phyloP scores from a whole-genome alignment of 2,329 filamentous ascomycete species.

The Metarhizium sp. region DNA sequence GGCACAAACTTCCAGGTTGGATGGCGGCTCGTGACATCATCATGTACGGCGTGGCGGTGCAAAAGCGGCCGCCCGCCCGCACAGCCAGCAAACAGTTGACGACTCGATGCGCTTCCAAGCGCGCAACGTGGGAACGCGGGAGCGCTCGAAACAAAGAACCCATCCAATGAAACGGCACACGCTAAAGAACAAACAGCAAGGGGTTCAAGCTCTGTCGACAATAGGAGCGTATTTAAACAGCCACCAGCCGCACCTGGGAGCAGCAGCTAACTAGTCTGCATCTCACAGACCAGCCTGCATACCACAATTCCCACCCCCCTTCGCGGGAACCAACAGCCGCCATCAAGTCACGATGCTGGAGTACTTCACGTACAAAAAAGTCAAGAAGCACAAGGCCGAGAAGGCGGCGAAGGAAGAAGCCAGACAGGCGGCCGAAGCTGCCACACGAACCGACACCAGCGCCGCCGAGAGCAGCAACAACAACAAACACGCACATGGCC shows the following conservation, averaged over 20 bases:
- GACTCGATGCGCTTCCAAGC: background rate
- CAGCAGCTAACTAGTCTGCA: too few species aligned
- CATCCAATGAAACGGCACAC: too few species aligned
- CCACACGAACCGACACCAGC: slow-evolving; percentile 9
- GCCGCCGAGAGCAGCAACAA: slow-evolving; percentile 2
- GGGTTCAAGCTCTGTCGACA: too few species aligned
- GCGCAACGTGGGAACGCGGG: too few species aligned
- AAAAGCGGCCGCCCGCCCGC: slow-evolving; percentile 3
- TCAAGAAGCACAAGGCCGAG: slow-evolving; percentile 48
- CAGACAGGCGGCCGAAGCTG: slow-evolving; percentile 6
- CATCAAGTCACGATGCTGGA: slow-evolving; percentile 42
- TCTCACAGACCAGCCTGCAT: too few species aligned
- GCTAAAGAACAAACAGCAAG: too few species aligned
- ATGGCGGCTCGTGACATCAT: slow-evolving; percentile 21
- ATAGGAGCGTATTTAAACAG: too few species aligned
- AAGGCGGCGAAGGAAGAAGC: slow-evolving; percentile 28
- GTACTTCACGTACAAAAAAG: slow-evolving; percentile 53
- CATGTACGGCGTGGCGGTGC: slow-evolving; percentile 19
- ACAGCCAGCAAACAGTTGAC: background rate
- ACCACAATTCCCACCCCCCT: too few species aligned
- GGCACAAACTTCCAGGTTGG: too few species aligned
- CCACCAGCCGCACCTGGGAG: too few species aligned
- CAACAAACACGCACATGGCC: slow-evolving; percentile 2
- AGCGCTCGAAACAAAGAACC: too few species aligned
- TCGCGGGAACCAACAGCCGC: too few species aligned